phyloP scores from a whole-genome alignment of 1,284 basidiomycete genomes.

The Apiotrichum laibachii region DNA sequence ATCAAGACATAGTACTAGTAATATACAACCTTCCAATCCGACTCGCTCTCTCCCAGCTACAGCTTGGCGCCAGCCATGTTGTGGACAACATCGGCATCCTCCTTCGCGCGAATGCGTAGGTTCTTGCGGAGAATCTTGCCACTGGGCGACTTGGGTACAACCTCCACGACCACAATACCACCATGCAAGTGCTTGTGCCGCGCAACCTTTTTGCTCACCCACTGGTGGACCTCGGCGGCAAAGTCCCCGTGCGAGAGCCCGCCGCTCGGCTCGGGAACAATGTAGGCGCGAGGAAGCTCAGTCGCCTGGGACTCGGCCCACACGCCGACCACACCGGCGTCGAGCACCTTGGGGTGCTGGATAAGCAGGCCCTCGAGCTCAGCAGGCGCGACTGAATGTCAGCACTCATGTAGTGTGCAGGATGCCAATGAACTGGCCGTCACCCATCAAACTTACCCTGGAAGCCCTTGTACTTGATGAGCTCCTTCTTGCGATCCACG shows the following conservation, averaged over 20 bases:
- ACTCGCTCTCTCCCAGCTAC: no score
- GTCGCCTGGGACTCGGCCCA: constrained; percentile 63
- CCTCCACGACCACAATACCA: constrained; percentile 52
- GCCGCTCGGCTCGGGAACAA: neutral
- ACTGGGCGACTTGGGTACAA: constrained; percentile 52
- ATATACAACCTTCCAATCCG: no score
- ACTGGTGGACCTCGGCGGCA: neutral
- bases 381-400: constrained; percentile 62
- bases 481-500: constrained; percentile 62
- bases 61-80: no score
- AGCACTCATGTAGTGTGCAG: no score
- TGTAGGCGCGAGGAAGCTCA: constrained; percentile 62
- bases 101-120: constrained; percentile 1
- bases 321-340: constrained; percentile 69
- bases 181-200: constrained; percentile 54
- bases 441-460: constrained; percentile 44
- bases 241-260: neutral
- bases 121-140: constrained; percentile 46
- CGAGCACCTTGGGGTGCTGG: constrained; percentile 66
- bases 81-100: no score
- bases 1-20: no score
- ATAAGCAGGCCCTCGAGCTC: constrained; percentile 73
- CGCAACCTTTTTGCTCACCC: constrained; percentile 40
- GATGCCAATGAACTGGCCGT: no score
- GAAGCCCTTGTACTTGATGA: constrained; percentile 68